Conservation (phyloP, 495 filamentous ascomycete genomes). For the Lasiosphaeris hirsuta region DNA sequence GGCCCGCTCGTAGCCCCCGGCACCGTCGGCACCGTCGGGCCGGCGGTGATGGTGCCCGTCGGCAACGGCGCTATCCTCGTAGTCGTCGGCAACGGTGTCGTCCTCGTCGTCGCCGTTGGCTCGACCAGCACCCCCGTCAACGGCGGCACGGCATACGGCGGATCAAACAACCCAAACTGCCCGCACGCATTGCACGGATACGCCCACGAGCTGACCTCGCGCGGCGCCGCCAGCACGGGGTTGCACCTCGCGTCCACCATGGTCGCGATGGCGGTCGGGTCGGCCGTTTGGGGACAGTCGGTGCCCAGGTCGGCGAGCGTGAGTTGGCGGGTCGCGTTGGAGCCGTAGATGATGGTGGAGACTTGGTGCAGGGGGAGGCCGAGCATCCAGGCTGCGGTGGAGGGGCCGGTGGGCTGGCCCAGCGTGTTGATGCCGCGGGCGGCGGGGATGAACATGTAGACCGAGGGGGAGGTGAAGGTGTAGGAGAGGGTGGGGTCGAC, state of each 20-base stretch:
- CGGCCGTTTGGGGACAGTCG: constrained; percentile 25
- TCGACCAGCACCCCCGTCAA: constrained; percentile 20
- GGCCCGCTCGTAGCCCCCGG: no score
- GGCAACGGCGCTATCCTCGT: no score
- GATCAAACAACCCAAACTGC: constrained; percentile 31
- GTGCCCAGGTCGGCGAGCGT: constrained; percentile 30
- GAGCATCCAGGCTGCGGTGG: constrained; percentile 25
- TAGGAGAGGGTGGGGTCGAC: constrained; percentile 27
- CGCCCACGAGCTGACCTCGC: constrained; percentile 24
- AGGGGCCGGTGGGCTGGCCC: constrained; percentile 18
- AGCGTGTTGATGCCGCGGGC: constrained; percentile 27
- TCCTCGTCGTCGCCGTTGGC: constrained; percentile 5
- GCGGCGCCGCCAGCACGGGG: constrained; percentile 28
- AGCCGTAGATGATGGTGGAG: constrained; percentile 22
- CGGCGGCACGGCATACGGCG: constrained; percentile 31
- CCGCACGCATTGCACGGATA: constrained; percentile 33
- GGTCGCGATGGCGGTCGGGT: constrained; percentile 26
- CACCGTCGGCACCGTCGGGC: no score
- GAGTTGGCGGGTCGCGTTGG: constrained; percentile 25
- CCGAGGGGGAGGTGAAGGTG: constrained; percentile 40
- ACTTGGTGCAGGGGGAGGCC: constrained; percentile 26
- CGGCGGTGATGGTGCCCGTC: no score
- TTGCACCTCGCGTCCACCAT: constrained; percentile 25
- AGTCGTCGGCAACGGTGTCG: no score
- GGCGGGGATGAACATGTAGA: constrained; percentile 36